phyloP scores from a whole-genome alignment of 2,329 filamentous ascomycete genomes.

The Hypoxylon sp. region DNA sequence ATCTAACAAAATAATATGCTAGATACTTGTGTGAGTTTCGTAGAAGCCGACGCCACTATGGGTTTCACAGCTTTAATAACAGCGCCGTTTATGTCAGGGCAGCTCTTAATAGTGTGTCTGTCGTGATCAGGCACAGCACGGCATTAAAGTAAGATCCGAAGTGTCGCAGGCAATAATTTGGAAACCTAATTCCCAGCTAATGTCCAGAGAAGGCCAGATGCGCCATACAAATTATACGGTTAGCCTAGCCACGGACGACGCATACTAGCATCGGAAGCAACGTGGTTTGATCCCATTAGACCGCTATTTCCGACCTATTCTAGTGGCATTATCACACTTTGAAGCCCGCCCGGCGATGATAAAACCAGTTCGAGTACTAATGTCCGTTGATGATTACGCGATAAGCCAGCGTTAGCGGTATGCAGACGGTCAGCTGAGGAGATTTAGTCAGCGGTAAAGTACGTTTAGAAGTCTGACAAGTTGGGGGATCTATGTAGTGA shows the following conservation, averaged over 20 bases:
- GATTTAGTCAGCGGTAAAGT: background rate
- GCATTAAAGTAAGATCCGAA: background rate
- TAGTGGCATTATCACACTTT: background rate
- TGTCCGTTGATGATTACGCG: background rate
- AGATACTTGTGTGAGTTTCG: background rate
- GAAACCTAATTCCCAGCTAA: background rate
- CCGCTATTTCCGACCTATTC: background rate
- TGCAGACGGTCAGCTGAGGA: conserved; percentile 12
- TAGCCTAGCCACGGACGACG: background rate
- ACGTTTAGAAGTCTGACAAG: background rate
- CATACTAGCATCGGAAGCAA: background rate
- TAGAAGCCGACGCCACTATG: background rate
- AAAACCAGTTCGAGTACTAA: background rate
- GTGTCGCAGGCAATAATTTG: conserved; percentile 3
- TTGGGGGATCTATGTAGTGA: background rate
- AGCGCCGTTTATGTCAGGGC: background rate
- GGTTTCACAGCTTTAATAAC: conserved; percentile 1
- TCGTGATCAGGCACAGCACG: background rate
- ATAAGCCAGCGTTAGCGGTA: background rate
- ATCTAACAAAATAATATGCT: background rate
- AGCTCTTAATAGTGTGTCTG: background rate
- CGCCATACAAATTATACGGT: background rate
- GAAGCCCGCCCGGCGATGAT: too few relatives aligned
- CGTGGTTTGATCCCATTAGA: background rate
- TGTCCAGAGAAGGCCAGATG: background rate